phyloP scores from a whole-genome alignment of 257 asterid species.

The Nicotiana otophora region DNA sequence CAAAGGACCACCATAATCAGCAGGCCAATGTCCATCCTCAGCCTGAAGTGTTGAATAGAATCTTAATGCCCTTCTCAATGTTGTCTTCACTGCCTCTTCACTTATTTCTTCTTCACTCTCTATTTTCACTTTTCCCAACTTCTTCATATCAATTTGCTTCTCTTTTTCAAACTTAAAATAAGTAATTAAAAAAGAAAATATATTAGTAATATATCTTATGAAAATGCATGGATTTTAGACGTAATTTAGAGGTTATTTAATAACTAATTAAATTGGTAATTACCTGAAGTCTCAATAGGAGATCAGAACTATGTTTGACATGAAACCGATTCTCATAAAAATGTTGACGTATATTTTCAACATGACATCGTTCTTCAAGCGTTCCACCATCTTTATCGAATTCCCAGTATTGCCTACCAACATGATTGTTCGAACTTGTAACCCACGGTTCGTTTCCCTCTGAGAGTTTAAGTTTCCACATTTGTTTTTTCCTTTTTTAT shows the following conservation, averaged over 20 bases:
- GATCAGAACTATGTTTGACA: slow-evolving; percentile 58
- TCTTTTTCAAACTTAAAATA: slow-evolving; percentile 42
- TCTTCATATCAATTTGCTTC: slow-evolving; percentile 12
- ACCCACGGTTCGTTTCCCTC: slow-evolving; percentile 20
- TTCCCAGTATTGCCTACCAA: slow-evolving; percentile 57
- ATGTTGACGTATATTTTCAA: slow-evolving; percentile 42
- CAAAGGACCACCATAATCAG: slow-evolving; percentile 73
- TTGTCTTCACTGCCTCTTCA: slow-evolving; percentile 35
- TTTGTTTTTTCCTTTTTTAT: not conserved
- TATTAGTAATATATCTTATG: not conserved
- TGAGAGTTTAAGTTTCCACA: slow-evolving; percentile 35
- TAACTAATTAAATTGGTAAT: not conserved
- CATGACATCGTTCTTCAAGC: slow-evolving; percentile 26
- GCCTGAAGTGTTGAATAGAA: slow-evolving; percentile 55
- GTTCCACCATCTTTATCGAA: slow-evolving; percentile 37
- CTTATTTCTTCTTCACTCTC: slow-evolving; percentile 33
- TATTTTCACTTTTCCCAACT: slow-evolving; percentile 21
- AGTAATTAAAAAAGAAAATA: not conserved
- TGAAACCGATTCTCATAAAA: slow-evolving; percentile 32
- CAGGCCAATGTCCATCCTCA: slow-evolving; percentile 82
- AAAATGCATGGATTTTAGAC: not conserved
- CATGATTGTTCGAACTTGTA: slow-evolving; percentile 17
- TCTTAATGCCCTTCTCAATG: slow-evolving; percentile 41
- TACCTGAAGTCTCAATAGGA: slow-evolving; percentile 71
- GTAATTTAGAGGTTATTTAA: not conserved